Conservation (phyloP, 1,284 basidiomycete genomes). For the Testicularia cyperi region DNA sequence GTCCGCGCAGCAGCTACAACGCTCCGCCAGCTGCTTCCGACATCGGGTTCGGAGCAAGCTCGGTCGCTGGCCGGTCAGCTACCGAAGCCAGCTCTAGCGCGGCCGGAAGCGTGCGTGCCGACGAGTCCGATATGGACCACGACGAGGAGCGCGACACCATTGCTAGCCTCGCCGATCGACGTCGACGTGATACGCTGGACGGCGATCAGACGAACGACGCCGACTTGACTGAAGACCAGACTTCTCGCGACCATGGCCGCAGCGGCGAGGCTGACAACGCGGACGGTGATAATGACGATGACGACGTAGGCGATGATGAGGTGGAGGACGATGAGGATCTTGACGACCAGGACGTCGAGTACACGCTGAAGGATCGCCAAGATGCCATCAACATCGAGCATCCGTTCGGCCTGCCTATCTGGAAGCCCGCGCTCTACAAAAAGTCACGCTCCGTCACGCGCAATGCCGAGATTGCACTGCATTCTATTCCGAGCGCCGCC, state of each 20-base stretch:
- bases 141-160: conserved; percentile 46
- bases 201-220: conserved; percentile 8
- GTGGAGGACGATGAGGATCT: conserved; percentile 23
- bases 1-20: conserved; percentile 16
- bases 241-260: no score
- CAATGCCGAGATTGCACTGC: conserved; percentile 89
- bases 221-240: conserved; percentile 14
- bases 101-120: conserved; percentile 24
- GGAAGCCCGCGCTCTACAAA: conserved; percentile 99
- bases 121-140: conserved; percentile 15
- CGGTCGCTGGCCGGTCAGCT: conserved; percentile 13
- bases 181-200: conserved; percentile 15
- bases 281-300: conserved; percentile 10
- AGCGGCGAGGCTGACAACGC: no score
- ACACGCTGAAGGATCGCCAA: conserved; percentile 93
- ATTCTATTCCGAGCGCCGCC: conserved; percentile 85
- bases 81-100: conserved; percentile 34
- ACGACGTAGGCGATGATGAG: conserved; percentile 16
- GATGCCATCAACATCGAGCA: conserved; percentile 97
- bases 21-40: conserved; percentile 11
- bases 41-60: conserved; percentile 25
- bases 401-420: conserved; percentile 97
- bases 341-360: conserved; percentile 69
- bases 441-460: conserved; percentile 95
- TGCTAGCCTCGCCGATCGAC: conserved; percentile 35